phyloP scores from a whole-genome alignment of 345 rosid genomes.

The Pseudoturritis turrita region DNA sequence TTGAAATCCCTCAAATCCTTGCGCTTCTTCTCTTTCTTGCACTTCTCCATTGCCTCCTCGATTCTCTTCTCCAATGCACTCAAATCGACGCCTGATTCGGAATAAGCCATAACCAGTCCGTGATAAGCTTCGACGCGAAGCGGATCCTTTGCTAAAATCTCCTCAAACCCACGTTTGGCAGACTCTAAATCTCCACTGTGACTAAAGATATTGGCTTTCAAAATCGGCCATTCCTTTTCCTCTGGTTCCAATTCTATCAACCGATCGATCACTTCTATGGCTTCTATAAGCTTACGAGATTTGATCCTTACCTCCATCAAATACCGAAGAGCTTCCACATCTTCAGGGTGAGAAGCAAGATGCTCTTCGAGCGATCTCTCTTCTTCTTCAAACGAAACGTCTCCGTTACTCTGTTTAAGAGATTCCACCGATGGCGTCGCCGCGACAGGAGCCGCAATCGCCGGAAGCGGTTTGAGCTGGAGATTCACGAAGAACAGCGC shows the following conservation, averaged over 20 bases:
- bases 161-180: constrained; percentile 59
- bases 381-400: constrained; percentile 35
- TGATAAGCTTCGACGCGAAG: constrained; percentile 84
- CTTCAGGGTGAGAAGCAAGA: constrained; percentile 39
- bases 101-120: constrained; percentile 65
- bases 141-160: constrained; percentile 59
- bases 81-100: constrained; percentile 50
- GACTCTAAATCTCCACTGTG: constrained; percentile 57
- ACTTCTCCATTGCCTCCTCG: constrained; percentile 60
- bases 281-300: constrained; percentile 50
- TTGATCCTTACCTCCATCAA: constrained; percentile 74
- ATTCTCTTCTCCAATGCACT: constrained; percentile 51
- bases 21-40: constrained; percentile 62
- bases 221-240: constrained; percentile 70
- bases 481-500: constrained; percentile 50
- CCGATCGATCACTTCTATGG: constrained; percentile 52
- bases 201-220: constrained; percentile 58
- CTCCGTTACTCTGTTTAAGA: constrained; percentile 8
- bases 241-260: constrained; percentile 70
- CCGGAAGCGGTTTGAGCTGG: constrained; percentile 34
- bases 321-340: constrained; percentile 46
- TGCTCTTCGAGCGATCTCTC: constrained; percentile 51
- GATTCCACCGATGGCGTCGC: constrained; percentile 36
- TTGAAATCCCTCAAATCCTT: constrained; percentile 75
- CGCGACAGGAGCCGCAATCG: constrained; percentile 48